Evolutionary conservation across 495 filamentous ascomycete genomes (phyloP).

Genomic region (Cudoniella acicularis): DNA sequence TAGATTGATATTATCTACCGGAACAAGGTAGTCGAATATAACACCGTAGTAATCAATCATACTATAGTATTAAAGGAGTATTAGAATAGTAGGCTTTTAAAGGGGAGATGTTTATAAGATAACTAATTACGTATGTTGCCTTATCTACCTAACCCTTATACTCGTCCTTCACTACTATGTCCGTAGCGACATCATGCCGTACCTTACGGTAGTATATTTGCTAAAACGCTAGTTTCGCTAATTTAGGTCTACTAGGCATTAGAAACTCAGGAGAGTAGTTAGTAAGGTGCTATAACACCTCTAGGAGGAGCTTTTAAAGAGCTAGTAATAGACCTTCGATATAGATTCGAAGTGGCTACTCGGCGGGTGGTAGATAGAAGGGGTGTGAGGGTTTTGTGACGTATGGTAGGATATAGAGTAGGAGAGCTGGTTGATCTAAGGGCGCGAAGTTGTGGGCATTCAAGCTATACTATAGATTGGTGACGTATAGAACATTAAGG

Average conservation of each 20-base stretch:
- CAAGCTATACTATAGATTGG: slow-evolving; percentile 1
- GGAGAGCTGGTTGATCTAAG: slow-evolving; percentile 17
- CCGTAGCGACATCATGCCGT: slow-evolving; percentile 19
- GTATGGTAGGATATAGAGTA: neutral
- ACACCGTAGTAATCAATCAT: slow-evolving; percentile 40
- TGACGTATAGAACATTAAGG: slow-evolving; percentile 11
- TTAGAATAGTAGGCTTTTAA: slow-evolving; percentile 5
- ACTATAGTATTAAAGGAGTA: slow-evolving; percentile 19
- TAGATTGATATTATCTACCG: slow-evolving; percentile 27
- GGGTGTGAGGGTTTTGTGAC: slow-evolving; percentile 5
- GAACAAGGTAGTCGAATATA: slow-evolving; percentile 37
- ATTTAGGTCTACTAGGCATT: slow-evolving; percentile 25
- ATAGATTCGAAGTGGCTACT: slow-evolving; percentile 27
- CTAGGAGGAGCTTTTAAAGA: slow-evolving; percentile 28
- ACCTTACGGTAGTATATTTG: slow-evolving; percentile 27
- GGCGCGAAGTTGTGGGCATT: slow-evolving; percentile 18
- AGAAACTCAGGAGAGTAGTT: slow-evolving; percentile 22
- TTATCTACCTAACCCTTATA: slow-evolving; percentile 30
- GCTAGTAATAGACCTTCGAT: slow-evolving; percentile 30
- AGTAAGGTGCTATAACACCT: slow-evolving; percentile 22
- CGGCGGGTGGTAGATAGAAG: slow-evolving; percentile 16
- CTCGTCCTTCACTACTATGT: slow-evolving; percentile 31
- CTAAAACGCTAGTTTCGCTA: slow-evolving; percentile 29
- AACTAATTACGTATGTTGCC: slow-evolving; percentile 11
- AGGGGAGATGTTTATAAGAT: slow-evolving; percentile 5